These are phyloP conservation scores for Chytriomyces sp. DNA, from an alignment of 192 early-diverging fungal species.

Conservation along the genomic window DNA sequence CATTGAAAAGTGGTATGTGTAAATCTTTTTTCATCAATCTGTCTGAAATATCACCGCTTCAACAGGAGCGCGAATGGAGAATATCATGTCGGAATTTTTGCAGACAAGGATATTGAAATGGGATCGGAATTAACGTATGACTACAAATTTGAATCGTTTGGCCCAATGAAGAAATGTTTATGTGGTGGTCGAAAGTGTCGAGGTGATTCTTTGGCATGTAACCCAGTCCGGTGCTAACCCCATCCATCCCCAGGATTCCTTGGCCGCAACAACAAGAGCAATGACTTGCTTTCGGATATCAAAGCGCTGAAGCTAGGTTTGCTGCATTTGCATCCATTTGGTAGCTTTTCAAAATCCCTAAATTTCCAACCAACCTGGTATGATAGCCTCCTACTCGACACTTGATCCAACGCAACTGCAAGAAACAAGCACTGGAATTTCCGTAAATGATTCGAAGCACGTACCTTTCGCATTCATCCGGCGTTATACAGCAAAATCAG, in stretches of 20 bases:
- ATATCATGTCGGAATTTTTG: constrained; percentile 75
- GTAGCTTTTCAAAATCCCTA: neutral
- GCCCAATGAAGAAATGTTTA: constrained; percentile 68
- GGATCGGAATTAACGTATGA: constrained; percentile 80
- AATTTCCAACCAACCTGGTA: no score
- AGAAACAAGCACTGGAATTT: neutral
- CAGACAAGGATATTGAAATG: constrained; percentile 68
- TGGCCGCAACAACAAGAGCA: constrained; percentile 22
- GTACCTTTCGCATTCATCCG: constrained; percentile 18
- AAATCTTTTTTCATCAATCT: neutral
- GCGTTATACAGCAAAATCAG: neutral
- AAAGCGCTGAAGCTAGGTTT: constrained; percentile 20
- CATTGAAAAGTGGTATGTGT: constrained; percentile 83
- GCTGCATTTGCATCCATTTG: neutral
- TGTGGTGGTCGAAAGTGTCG: constrained; percentile 74
- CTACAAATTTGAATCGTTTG: constrained; percentile 79
- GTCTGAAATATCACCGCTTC: neutral
- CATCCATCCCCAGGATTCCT: constrained; percentile 22
- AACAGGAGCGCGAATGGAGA: constrained; percentile 71
- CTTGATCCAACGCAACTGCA: constrained; percentile 2
- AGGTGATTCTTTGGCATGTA: constrained; percentile 33
- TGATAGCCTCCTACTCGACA: neutral
- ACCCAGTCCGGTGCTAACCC: neutral
- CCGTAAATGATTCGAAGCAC: neutral
- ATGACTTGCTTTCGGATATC: constrained; percentile 5